Percentiles rank a stretch among this genome's conserved stretches.
These are phyloP conservation scores for Tagetes erecta DNA, from an alignment of 129 eudicot species.

Conservation along the genomic window DNA sequence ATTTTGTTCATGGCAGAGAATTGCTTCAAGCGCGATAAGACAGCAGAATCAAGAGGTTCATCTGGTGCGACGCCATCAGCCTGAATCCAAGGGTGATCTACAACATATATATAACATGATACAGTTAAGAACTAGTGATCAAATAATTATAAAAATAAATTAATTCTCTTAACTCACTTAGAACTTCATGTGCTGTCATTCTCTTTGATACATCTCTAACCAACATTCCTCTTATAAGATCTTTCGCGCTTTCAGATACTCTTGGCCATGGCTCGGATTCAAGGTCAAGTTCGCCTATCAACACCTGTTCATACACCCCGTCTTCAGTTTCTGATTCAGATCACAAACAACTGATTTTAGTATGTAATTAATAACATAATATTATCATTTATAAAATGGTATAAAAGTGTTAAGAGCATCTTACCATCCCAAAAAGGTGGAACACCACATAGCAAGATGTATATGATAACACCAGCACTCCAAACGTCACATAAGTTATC, in stretches of 20 bases:
- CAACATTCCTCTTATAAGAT: slow-evolving; percentile 4
- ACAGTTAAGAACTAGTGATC: background rate
- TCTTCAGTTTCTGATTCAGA: slow-evolving; percentile 14
- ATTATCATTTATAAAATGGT: background rate
- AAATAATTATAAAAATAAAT: background rate
- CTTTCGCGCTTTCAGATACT: slow-evolving; percentile 14
- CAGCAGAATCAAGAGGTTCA: slow-evolving; percentile 9
- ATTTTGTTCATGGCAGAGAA: slow-evolving; percentile 14
- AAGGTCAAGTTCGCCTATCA: slow-evolving; percentile 6
- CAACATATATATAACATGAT: background rate
- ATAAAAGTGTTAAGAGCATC: background rate
- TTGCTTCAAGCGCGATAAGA: slow-evolving; percentile 10
- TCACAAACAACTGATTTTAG: background rate
- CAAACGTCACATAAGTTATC: slow-evolving; percentile 12
- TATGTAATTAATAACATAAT: background rate
- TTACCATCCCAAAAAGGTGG: slow-evolving; percentile 19
- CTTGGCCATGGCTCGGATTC: slow-evolving; percentile 12
- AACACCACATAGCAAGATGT: slow-evolving; percentile 13
- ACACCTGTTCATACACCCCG: slow-evolving; percentile 14
- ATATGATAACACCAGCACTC: slow-evolving; percentile 19
- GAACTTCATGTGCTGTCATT: slow-evolving; percentile 8
- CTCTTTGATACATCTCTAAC: slow-evolving; percentile 11
- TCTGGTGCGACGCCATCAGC: slow-evolving; percentile 17
- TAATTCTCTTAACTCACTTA: background rate
- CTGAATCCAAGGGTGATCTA: slow-evolving; percentile 19